Evolutionary conservation across 2,329 filamentous ascomycete species (phyloP), one percentile per base, ranked within the genome.

Genomic region (Cercospora sojina): DNA sequence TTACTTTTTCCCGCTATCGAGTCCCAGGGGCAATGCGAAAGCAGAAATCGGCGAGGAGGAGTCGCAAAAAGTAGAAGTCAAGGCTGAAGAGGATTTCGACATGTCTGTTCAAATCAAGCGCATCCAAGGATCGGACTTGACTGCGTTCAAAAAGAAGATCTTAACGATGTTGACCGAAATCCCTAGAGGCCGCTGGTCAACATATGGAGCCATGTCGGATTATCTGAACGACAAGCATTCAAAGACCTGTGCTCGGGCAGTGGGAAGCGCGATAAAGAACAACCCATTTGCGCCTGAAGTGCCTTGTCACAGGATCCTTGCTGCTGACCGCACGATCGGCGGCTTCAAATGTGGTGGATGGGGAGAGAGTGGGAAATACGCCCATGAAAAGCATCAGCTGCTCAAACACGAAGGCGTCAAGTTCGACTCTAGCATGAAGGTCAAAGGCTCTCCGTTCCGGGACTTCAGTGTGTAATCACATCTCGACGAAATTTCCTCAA

Each of bases 301-400:
- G 5, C 80, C 80, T 0, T 82, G 80, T 58, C 80, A 82, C 67
- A 71, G 80, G 3, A 75, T 79, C 5, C 62, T 79, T 57, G 77
- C 77, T 13, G 72, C 72, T 16, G 75, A 75, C 58, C 75, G 76
- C 12, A 71, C 75, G 6, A 75, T 86, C 20, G 83, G 84, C 16
- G 84, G 84, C 10, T 86, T 85, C 71, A 80, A 81, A 41, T 53
- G 60, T 27, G 84, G 84, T 13, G 77, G 78, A 35, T 83, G 83
- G 82, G 79, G 80, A 27, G 80, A 81, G 64, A 75, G 80, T n/a
- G 80, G 80, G 5, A 78, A 78, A 68, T 77, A 79, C 73, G 79
- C 79, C 12, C 72, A 71, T 18, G 76, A 80, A 65, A 83, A 83
- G 72, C 77, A 76, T 53, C 76, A 76, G 64, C 67, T 83, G 64